phyloP scores from a whole-genome alignment of 2,329 filamentous ascomycete species.

The Periconia sp. region DNA sequence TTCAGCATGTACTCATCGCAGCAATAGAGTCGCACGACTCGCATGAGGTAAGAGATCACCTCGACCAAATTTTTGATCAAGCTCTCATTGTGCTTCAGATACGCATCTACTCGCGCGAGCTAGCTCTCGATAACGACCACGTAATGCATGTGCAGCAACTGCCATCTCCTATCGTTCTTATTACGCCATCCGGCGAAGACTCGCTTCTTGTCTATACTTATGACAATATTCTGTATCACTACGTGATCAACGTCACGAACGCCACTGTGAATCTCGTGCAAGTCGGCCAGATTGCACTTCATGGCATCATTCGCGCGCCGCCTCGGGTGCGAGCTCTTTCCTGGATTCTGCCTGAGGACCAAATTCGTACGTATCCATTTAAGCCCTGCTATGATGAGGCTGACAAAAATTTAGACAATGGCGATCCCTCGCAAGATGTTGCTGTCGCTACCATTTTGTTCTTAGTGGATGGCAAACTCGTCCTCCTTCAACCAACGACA shows the following conservation, averaged over 20 bases:
- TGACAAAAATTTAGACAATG: slow-evolving; percentile 63
- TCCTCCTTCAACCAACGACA: slow-evolving; percentile 84
- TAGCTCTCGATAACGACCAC: slow-evolving; percentile 73
- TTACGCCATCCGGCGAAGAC: slow-evolving; percentile 89
- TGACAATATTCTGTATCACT: slow-evolving; percentile 95
- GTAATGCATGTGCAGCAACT: slow-evolving; percentile 79
- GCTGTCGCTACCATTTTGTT: slow-evolving; percentile 92
- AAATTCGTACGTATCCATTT: slow-evolving; percentile 65
- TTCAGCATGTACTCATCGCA: slow-evolving; percentile 91
- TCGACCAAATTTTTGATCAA: background rate
- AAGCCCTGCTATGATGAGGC: background rate
- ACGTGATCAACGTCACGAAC: slow-evolving; percentile 77
- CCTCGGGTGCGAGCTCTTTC: slow-evolving; percentile 90
- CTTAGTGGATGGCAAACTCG: slow-evolving; percentile 95
- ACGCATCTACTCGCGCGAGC: slow-evolving; percentile 90
- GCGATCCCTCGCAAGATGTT: slow-evolving; percentile 95
- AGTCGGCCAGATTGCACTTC: slow-evolving; percentile 97
- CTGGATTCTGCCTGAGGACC: slow-evolving; percentile 92
- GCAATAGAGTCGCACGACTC: slow-evolving; percentile 85
- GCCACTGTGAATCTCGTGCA: slow-evolving; percentile 80
- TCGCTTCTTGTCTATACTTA: slow-evolving; percentile 96
- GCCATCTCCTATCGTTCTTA: slow-evolving; percentile 84
- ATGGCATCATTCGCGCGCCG: slow-evolving; percentile 93
- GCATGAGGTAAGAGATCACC: slow-evolving; percentile 68
- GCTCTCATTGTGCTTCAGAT: slow-evolving; percentile 55